A percentile compares a stretch with the other conserved stretches of the same genome.
Evolutionary conservation across 73 alveolate species (phyloP).

Genomic region (Breviolum minutum): DNA sequence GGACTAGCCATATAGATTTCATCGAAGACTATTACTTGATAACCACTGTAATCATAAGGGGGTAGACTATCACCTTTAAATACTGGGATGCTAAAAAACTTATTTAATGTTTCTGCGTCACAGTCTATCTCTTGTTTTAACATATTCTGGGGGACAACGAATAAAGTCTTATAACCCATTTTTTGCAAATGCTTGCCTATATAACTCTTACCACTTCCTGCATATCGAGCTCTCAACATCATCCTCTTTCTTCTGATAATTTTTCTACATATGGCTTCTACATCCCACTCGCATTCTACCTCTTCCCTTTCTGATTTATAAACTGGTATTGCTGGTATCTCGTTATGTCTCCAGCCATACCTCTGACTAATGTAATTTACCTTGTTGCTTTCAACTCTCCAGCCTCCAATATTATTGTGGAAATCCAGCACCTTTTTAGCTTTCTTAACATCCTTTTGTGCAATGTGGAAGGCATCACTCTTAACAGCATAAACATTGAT

Average conservation of each 20-base stretch:
- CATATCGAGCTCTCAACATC: background rate
- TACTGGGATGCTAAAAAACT: too few relatives aligned
- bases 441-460: too few relatives aligned
- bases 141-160: too few relatives aligned
- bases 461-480: too few relatives aligned
- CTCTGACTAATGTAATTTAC: background rate
- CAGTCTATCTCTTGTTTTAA: background rate
- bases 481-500: too few relatives aligned
- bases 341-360: background rate
- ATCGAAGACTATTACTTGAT: slow-evolving; percentile 2
- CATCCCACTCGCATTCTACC: background rate
- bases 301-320: background rate
- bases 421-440: too few relatives aligned
- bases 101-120: background rate
- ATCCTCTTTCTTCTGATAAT: background rate
- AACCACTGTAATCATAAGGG: background rate
- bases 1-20: background rate
- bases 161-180: too few relatives aligned
- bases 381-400: too few relatives aligned
- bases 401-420: too few relatives aligned
- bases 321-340: background rate
- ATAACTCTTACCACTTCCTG: too few relatives aligned
- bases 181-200: too few relatives aligned
- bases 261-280: background rate
- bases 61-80: too few relatives aligned